These are phyloP conservation scores for Pezicula neosporulosa DNA, from an alignment of 2,329 filamentous ascomycete species.

Conservation along the genomic window DNA sequence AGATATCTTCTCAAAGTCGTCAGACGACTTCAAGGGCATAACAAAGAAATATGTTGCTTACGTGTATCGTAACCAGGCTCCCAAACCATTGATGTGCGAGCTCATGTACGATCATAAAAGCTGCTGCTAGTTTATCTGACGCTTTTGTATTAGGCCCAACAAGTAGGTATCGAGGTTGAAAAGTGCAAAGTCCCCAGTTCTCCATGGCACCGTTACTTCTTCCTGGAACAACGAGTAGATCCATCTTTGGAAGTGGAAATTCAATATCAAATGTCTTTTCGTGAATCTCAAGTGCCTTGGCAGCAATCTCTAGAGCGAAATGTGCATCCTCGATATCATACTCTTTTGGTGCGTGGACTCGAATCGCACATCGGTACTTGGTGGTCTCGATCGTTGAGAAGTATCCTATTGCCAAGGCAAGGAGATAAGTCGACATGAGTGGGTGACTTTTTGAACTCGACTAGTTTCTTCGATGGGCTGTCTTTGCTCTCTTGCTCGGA, in stretches of 20 bases:
- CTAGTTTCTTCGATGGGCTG: conserved; percentile 58
- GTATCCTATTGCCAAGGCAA: conserved; percentile 68
- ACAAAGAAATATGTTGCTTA: too few relatives aligned
- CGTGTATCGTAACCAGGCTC: conserved; percentile 25
- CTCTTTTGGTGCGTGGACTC: conserved; percentile 58
- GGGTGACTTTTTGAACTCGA: conserved; percentile 68
- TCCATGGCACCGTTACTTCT: conserved; percentile 69
- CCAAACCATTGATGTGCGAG: conserved; percentile 75
- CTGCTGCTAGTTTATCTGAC: conserved; percentile 1
- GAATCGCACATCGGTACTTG: conserved; percentile 63
- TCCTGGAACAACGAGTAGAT: conserved; percentile 70
- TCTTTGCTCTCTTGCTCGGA: background rate
- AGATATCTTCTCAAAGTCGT: too few relatives aligned
- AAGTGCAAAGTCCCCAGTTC: conserved; percentile 71
- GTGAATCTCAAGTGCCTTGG: conserved; percentile 64
- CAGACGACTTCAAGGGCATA: too few relatives aligned
- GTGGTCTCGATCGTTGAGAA: conserved; percentile 67
- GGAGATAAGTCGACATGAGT: conserved; percentile 67
- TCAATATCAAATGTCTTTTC: conserved; percentile 65
- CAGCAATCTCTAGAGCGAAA: conserved; percentile 54
- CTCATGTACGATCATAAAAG: conserved; percentile 63
- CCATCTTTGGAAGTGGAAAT: conserved; percentile 72
- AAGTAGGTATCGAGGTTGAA: conserved; percentile 62
- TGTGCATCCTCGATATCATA: conserved; percentile 9
- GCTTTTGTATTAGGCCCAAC: conserved; percentile 62